Evolutionary conservation across 495 filamentous ascomycete genomes (phyloP).

Genomic region (Xylaria bambusicola): DNA sequence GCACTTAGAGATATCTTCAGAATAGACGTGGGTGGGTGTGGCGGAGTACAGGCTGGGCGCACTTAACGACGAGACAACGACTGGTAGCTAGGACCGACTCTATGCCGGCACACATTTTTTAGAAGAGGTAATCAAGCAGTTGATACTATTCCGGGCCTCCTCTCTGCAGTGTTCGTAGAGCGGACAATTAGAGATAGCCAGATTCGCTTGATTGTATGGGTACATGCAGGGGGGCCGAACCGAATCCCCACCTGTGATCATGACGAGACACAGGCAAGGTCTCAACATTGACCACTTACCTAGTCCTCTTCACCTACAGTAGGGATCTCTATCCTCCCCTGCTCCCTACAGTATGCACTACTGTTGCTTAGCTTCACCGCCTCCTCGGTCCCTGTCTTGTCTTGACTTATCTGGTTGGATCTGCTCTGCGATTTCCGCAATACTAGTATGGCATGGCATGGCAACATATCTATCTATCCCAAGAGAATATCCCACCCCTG

Average conservation of each 20-base stretch:
- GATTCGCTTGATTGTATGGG: constrained; percentile 4
- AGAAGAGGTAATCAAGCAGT: constrained; percentile 7
- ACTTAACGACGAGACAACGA: background rate
- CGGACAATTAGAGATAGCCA: background rate
- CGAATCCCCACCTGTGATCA: constrained; percentile 14
- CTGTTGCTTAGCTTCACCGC: too few relatives aligned
- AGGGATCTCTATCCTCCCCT: too few relatives aligned
- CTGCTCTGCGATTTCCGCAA: too few relatives aligned
- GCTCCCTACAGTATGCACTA: too few relatives aligned
- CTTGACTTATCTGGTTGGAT: too few relatives aligned
- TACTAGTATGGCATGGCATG: too few relatives aligned
- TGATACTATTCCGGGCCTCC: background rate
- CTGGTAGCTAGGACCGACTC: background rate
- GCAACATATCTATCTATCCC: too few relatives aligned
- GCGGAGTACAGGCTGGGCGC: background rate
- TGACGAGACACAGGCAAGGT: constrained; percentile 5
- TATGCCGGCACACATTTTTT: too few relatives aligned
- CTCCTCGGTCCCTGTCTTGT: too few relatives aligned
- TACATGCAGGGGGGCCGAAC: constrained; percentile 9
- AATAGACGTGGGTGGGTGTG: background rate
- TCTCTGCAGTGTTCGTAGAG: background rate
- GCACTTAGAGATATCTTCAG: constrained; percentile 1
- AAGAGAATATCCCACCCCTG: too few relatives aligned
- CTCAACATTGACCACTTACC: background rate
- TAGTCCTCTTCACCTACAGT: too few relatives aligned